Conservation (phyloP, 352 stramenopile genomes). For the Phytopythium kandeliae region DNA sequence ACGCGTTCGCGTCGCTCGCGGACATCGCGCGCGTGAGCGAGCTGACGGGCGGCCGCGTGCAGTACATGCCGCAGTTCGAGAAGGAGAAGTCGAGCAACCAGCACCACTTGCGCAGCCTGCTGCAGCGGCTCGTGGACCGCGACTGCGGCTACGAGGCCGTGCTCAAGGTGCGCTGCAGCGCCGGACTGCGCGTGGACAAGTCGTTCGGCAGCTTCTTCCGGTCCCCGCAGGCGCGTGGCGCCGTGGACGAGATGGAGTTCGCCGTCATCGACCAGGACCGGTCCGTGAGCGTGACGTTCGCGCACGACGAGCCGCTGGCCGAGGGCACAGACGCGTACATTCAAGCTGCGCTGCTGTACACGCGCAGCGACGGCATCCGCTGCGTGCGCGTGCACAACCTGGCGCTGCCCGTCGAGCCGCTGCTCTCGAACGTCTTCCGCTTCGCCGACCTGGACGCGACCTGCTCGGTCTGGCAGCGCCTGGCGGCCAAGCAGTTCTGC, state of each 20-base stretch:
- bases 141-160: conserved; percentile 84
- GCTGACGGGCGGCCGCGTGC: conserved; percentile 78
- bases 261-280: conserved; percentile 82
- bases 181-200: conserved; percentile 79
- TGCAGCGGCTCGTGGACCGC: conserved; percentile 67
- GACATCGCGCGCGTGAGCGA: conserved; percentile 78
- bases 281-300: conserved; percentile 82
- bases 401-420: conserved; percentile 61
- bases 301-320: conserved; percentile 80
- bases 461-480: conserved; percentile 80
- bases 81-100: conserved; percentile 79
- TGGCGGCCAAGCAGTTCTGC: conserved; percentile 70
- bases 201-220: conserved; percentile 83
- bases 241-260: conserved; percentile 87
- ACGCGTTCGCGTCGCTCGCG: conserved; percentile 76
- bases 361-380: conserved; percentile 72
- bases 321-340: conserved; percentile 78
- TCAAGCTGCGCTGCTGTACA: conserved; percentile 88
- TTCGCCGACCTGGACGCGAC: conserved; percentile 86
- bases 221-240: conserved; percentile 21
- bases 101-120: conserved; percentile 67
- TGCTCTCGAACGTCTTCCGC: conserved; percentile 86
- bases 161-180: conserved; percentile 84
- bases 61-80: conserved; percentile 85
- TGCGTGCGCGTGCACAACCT: conserved; percentile 91